Conservation (phyloP, 495 filamentous ascomycete genomes). For the Xylaria sp. region DNA sequence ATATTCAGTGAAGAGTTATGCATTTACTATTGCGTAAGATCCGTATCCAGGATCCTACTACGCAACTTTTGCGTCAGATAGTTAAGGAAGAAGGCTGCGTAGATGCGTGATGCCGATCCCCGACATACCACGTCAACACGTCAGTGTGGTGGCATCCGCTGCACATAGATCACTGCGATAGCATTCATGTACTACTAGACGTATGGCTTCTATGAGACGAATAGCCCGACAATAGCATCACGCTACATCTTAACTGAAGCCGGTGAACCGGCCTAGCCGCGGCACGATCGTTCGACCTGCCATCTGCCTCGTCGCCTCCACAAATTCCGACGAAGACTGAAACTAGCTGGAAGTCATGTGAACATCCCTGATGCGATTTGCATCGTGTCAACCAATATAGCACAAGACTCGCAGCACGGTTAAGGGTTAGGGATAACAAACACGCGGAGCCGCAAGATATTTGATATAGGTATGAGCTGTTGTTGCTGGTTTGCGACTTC, state of each 20-base stretch:
- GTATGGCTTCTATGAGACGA: background rate
- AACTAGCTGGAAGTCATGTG: conserved; percentile 13
- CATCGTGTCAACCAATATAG: background rate
- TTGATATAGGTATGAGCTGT: background rate
- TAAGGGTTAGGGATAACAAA: background rate
- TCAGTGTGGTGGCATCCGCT: conserved; percentile 14
- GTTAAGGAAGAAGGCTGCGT: background rate
- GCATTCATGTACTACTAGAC: conserved; percentile 6
- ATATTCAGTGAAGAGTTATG: background rate
- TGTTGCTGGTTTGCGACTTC: conserved; percentile 12
- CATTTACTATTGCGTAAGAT: background rate
- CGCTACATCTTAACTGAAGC: background rate
- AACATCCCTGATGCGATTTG: conserved; percentile 1
- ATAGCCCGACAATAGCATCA: background rate
- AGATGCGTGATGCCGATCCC: conserved; percentile 10
- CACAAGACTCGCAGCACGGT: background rate
- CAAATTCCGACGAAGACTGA: background rate
- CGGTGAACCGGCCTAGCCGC: background rate
- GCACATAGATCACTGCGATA: background rate
- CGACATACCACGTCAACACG: conserved; percentile 8
- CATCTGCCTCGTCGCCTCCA: background rate
- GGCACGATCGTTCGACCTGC: background rate
- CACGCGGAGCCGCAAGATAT: conserved; percentile 17
- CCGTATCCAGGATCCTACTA: background rate
- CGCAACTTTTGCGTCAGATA: background rate